Evolutionary conservation across 768 basidiomycete genomes (phyloP).

Genomic region (Psilocybe cubensis): DNA sequence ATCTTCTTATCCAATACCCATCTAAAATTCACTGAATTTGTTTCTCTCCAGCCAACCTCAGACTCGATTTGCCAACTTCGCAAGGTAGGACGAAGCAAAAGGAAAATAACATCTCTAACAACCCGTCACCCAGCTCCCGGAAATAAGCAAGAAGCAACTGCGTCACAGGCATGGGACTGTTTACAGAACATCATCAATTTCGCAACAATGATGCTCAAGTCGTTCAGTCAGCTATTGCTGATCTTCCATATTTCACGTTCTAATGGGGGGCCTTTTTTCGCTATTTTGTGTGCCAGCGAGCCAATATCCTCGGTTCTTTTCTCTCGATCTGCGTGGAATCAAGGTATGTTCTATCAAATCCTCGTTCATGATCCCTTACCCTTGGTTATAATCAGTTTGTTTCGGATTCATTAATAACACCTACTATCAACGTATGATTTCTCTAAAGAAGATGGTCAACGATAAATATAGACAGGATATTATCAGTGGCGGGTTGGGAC

Average conservation of each 20-base stretch:
- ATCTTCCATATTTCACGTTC: constrained; percentile 33
- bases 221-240: constrained; percentile 31
- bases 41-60: constrained; percentile 1
- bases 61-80: constrained; percentile 6
- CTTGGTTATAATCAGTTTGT: constrained; percentile 19
- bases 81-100: background rate
- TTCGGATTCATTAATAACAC: constrained; percentile 33
- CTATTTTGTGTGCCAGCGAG: constrained; percentile 34
- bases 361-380: background rate
- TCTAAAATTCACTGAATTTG: background rate
- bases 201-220: constrained; percentile 20
- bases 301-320: constrained; percentile 28
- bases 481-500: constrained; percentile 36
- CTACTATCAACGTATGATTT: constrained; percentile 31
- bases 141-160: constrained; percentile 16
- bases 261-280: constrained; percentile 36
- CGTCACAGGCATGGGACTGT: constrained; percentile 27
- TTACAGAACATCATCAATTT: constrained; percentile 28
- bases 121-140: constrained; percentile 24
- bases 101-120: background rate
- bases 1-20: background rate
- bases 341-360: constrained; percentile 21
- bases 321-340: constrained; percentile 29
- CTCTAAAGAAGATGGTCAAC: constrained; percentile 30
- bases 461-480: constrained; percentile 38